Base-by-base conservation (phyloP, 2,329 filamentous ascomycete genomes). In the Aspergillus candidus region DNA sequence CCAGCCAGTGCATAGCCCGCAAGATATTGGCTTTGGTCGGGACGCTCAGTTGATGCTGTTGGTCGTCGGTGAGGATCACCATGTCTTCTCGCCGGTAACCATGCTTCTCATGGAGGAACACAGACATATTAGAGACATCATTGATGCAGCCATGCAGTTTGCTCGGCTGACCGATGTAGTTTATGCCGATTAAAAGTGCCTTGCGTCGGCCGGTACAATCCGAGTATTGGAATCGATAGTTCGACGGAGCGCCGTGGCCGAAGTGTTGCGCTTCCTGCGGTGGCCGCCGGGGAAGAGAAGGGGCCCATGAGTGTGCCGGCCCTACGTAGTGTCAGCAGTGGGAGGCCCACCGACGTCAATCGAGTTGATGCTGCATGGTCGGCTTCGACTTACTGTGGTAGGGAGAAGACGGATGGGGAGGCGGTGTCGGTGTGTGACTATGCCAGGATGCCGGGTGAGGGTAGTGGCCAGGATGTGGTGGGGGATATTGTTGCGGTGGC, bases 1-100 rank as follows among this genome's bases (percentile, higher is more conserved):
- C 89, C n/a, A 97, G 74, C 91, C 91, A 97, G 61, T 96, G 89
- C 91, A 97, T 97, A 17, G 91, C 91, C 40, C 91, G 79, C 13
- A 97, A 67, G 43, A 97, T 94, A 62, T 97, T 97, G 53, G 88
- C 84, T 67, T 96, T 96, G 6, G 88, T 95, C 2, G 91, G 91
- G 66, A 94, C 84, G 68, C 88, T 94, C 86, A 96, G 90, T n/a
- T 88, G 88, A 58, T 95, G 94, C 61, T 90, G 84, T 72, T 96
- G 90, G 63, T 97, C 91, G 60, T 97, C 91, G 30, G 91, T 96
- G 61, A 97, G 77, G 51, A 93, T 86, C 32, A 97, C 91, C 91
- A 96, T 97, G 62, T 97, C 91, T 69, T 96, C 90, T 45, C 89
- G 77, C 68, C 88, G 89, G 67, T 97, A 97, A 7, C 86, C 86